Base-by-base conservation (phyloP, 148 eudicot genomes). In the Chenopodium suecicum region DNA sequence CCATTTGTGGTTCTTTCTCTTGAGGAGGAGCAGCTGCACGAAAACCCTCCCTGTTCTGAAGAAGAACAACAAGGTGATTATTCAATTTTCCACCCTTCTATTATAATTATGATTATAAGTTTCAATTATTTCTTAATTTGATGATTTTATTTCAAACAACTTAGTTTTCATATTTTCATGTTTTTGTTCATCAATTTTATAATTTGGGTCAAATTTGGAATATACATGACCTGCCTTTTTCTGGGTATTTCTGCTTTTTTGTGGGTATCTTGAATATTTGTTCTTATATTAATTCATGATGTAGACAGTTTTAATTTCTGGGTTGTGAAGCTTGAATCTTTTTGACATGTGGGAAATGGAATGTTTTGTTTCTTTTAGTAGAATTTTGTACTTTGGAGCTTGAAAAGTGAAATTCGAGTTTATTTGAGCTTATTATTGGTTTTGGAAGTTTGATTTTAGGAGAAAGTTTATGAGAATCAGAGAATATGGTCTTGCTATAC, bases 1-100 rank as follows among this genome's bases (percentile, higher is more conserved):
- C 87, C 87, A 25, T 81, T 62, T 7, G 82, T 85, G 25, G 72
- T 69, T 58, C 70, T 85, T 44, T 78, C 87, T 78, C 75, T 84
- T 63, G 22, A 22, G 50, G 75, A 79, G 16, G 22, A 22, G 50
- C 68, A 79, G 16, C 44, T 41, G 44, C 44, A 41, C 44, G 69
- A 27, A 47, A 81, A 67, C 46, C 67, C 13, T 64, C 27, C 72
- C 27, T 73, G 75, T 58, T 50, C 54, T 50, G 14, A 50, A 20
- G 25, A 62, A 62, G 9, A 56, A 17, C 52, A 64, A 68, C 6
- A 67, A 37, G 87, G 87, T 85, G 19, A 63, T 64, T 69, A 50
- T 29, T 12, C n/a, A 60, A 16, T 5, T 58, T 69, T 44, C 70
- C 23, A 69, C 29, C 7, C 22, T 23, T 11, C 62, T 71, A 20